phyloP scores from a whole-genome alignment of 176 grass and related monocot species.

The Oropetium thomaeum region DNA sequence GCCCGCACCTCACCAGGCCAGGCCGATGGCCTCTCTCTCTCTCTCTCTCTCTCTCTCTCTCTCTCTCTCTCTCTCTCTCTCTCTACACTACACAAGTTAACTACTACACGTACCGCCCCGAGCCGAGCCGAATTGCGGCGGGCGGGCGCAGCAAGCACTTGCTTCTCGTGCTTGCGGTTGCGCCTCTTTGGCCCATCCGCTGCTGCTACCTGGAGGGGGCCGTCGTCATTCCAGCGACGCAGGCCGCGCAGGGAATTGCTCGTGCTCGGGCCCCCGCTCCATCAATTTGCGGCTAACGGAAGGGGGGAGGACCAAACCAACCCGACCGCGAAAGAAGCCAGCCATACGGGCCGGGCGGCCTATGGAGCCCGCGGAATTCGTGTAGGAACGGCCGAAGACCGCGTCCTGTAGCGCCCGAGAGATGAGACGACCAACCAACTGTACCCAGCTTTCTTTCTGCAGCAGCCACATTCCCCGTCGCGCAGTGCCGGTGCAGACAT shows the following conservation, averaged over 20 bases:
- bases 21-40: no score
- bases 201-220: neutral
- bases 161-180: no score
- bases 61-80: no score
- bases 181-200: neutral
- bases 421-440: neutral
- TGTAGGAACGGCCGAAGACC: neutral
- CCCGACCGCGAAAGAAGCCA: neutral
- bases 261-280: no score
- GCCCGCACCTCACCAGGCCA: no score
- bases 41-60: no score
- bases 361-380: neutral
- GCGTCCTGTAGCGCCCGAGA: neutral
- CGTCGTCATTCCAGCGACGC: neutral
- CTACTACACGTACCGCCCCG: no score
- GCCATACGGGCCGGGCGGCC: neutral
- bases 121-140: no score
- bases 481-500: neutral
- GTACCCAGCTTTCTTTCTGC: neutral
- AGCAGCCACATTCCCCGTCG: neutral
- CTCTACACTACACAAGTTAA: no score
- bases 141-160: no score
- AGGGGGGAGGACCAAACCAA: no score
- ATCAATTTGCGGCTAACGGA: no score
- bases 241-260: neutral